A percentile compares a stretch with the other conserved stretches of the same genome.
phyloP scores from a whole-genome alignment of 768 basidiomycete species.

The Lyophyllum semitale region DNA sequence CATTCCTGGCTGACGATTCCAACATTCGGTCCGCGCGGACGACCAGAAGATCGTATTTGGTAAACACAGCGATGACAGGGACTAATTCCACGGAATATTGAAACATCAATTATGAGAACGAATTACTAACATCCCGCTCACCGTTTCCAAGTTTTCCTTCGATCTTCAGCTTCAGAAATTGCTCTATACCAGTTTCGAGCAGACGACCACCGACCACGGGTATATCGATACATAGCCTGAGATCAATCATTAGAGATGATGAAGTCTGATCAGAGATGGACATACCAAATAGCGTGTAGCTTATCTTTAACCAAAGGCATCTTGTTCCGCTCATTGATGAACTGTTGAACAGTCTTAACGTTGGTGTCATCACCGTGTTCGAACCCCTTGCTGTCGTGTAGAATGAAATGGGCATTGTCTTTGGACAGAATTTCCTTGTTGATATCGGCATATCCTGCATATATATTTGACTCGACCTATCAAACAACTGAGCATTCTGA shows the following conservation, averaged over 20 bases:
- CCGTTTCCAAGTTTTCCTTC: background rate
- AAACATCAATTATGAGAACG: too few species aligned
- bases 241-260: background rate
- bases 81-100: conserved; percentile 20
- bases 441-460: conserved; percentile 25
- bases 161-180: conserved; percentile 18
- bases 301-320: conserved; percentile 22
- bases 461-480: conserved; percentile 21
- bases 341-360: conserved; percentile 22
- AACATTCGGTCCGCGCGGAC: background rate
- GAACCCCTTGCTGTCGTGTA: conserved; percentile 33
- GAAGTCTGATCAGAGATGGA: background rate
- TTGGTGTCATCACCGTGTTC: conserved; percentile 26
- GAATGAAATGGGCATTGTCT: conserved; percentile 27
- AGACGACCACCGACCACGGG: conserved; percentile 25
- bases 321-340: conserved; percentile 20
- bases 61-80: conserved; percentile 34
- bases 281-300: conserved; percentile 31
- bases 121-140: too few species aligned
- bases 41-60: conserved; percentile 29
- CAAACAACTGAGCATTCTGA: background rate
- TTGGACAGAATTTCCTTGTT: conserved; percentile 24
- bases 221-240: conserved; percentile 31
- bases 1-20: too few species aligned
- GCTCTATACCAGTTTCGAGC: conserved; percentile 26